A percentile compares a stretch with the other conserved stretches of the same genome.
phyloP scores from a whole-genome alignment of 768 basidiomycete genomes.

The Podaxis carcinomalis region DNA sequence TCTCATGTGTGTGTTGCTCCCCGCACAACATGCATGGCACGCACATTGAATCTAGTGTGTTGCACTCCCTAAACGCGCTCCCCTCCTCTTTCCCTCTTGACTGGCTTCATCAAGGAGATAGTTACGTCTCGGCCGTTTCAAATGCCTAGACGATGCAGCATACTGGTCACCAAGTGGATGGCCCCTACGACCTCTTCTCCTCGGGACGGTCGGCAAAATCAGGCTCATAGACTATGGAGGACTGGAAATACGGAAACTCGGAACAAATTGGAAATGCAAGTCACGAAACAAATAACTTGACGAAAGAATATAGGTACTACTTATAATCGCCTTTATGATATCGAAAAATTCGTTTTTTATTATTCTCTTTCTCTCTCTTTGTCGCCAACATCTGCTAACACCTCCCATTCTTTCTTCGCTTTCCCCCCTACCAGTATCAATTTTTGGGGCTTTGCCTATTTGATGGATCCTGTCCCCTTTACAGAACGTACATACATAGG shows the following conservation, averaged over 20 bases:
- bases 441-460: background rate
- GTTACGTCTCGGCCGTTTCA: background rate
- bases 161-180: background rate
- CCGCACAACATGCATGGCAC: background rate
- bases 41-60: background rate
- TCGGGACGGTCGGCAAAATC: background rate
- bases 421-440: background rate
- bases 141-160: background rate
- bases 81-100: background rate
- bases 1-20: background rate
- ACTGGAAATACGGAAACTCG: background rate
- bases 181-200: background rate
- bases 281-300: background rate
- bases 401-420: background rate
- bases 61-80: background rate
- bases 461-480: background rate
- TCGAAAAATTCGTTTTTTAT: background rate
- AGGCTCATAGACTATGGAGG: background rate
- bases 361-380: background rate
- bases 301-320: constrained; percentile 1
- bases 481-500: background rate
- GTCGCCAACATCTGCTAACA: background rate
- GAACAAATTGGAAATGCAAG: constrained; percentile 1
- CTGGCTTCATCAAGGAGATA: background rate
- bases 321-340: constrained; percentile 5